Evolutionary conservation across 2,329 filamentous ascomycete genomes (phyloP).

Genomic region (Cladophialophora carrionii): DNA sequence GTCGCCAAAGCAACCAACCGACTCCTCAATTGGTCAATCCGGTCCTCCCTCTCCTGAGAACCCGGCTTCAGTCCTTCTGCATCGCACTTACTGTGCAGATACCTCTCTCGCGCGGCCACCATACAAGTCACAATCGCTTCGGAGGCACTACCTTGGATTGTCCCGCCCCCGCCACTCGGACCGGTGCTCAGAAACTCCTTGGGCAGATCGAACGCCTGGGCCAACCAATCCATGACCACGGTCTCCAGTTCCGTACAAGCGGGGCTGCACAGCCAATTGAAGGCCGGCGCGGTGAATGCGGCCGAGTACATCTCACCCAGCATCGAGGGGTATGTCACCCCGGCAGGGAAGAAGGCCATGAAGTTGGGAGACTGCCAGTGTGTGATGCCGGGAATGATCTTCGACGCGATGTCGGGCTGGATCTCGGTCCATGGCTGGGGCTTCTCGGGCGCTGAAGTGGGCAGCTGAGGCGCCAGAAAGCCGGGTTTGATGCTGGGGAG

Average conservation of each 20-base stretch:
- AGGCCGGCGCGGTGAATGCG: constrained; percentile 85
- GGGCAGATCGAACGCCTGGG: constrained; percentile 73
- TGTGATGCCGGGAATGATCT: constrained; percentile 89
- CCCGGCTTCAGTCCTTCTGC: constrained; percentile 51
- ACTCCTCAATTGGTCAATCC: constrained; percentile 66
- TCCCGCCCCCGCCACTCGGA: constrained; percentile 71
- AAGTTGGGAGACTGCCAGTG: constrained; percentile 96
- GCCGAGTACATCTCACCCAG: constrained; percentile 91
- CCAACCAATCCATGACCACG: constrained; percentile 89
- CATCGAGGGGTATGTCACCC: constrained; percentile 78
- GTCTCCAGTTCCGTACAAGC: constrained; percentile 93
- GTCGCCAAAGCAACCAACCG: constrained; percentile 79
- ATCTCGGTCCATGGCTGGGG: constrained; percentile 75
- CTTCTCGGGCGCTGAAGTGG: constrained; percentile 67
- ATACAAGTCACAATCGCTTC: constrained; percentile 86
- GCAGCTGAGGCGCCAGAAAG: constrained; percentile 80
- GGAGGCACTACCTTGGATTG: constrained; percentile 90
- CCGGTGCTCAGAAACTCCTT: constrained; percentile 72
- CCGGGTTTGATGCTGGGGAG: constrained; percentile 79
- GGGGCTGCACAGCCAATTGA: constrained; percentile 96
- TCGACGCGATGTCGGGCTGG: constrained; percentile 77
- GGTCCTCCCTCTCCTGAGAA: constrained; percentile 67
- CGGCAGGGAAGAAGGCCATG: constrained; percentile 92
- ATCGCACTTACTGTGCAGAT: constrained; percentile 64
- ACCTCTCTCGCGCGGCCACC: constrained; percentile 82